Evolutionary conservation across 192 early-diverging fungal genomes (phyloP).

Genomic region (Coemansia sp.): DNA sequence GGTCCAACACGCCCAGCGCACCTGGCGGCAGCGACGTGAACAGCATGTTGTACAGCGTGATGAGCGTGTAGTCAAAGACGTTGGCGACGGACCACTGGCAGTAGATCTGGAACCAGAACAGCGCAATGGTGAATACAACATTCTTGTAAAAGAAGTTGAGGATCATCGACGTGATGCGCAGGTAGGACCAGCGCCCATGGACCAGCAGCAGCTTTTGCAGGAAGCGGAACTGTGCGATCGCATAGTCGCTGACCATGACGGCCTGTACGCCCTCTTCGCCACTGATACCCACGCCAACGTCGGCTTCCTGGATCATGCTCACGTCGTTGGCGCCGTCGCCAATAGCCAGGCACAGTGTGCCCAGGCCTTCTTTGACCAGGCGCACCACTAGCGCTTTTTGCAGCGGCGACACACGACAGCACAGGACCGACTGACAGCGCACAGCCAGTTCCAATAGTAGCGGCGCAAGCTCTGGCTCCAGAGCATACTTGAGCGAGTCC

Average conservation of each 20-base stretch:
- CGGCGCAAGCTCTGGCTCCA: constrained; percentile 55
- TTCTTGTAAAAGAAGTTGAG: constrained; percentile 96
- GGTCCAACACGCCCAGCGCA: constrained; percentile 9
- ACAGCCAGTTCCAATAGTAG: constrained; percentile 68
- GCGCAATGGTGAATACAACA: constrained; percentile 78
- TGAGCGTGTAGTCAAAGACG: constrained; percentile 82
- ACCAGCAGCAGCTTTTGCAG: constrained; percentile 78
- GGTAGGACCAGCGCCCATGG: constrained; percentile 90
- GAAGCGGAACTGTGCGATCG: constrained; percentile 86
- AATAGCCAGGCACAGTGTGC: constrained; percentile 85
- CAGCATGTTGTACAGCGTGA: constrained; percentile 81
- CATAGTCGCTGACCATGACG: constrained; percentile 87
- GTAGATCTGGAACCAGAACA: constrained; percentile 89
- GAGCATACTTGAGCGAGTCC: constrained; percentile 69
- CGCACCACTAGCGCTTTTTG: constrained; percentile 96
- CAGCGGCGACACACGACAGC: constrained; percentile 90
- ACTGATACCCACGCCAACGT: constrained; percentile 90
- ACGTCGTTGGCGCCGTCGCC: constrained; percentile 98
- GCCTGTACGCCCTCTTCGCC: constrained; percentile 95
- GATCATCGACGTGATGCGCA: constrained; percentile 79
- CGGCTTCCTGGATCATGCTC: constrained; percentile 96
- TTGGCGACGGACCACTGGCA: constrained; percentile 76
- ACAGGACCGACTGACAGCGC: constrained; percentile 81
- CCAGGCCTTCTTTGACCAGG: constrained; percentile 74
- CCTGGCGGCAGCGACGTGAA: constrained; percentile 79